phyloP scores from a whole-genome alignment of 2,329 filamentous ascomycete species.

The Canariomyces notabilis region DNA sequence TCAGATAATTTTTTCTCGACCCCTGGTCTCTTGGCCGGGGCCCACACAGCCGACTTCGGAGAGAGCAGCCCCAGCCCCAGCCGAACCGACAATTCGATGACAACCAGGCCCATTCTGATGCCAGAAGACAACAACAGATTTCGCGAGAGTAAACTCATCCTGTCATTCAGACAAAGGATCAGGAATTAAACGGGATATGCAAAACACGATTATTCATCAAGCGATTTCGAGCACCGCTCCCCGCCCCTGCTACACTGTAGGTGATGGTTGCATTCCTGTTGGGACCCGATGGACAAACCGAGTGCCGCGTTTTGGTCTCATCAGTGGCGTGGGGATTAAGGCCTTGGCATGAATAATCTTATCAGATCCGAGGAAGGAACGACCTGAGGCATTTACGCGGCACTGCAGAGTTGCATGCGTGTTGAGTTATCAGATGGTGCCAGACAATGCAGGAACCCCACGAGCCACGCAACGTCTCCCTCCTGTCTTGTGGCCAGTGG shows the following conservation, averaged over 20 bases:
- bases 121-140: not conserved
- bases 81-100: no score
- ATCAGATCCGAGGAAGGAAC: constrained; percentile 21
- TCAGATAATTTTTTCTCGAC: constrained; percentile 27
- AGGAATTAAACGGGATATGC: not conserved
- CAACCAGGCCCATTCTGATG: not conserved
- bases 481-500: not conserved
- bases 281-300: no score
- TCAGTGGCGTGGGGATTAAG: constrained; percentile 5
- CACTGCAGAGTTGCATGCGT: not conserved
- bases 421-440: constrained; percentile 23
- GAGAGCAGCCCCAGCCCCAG: constrained; percentile 1
- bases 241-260: no score
- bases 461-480: not conserved
- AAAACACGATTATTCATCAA: no score
- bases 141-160: not conserved
- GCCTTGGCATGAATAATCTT: constrained; percentile 26
- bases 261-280: no score
- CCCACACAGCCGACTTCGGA: constrained; percentile 25
- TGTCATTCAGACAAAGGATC: not conserved
- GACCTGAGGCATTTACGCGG: constrained; percentile 21
- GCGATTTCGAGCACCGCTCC: no score
- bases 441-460: constrained; percentile 5
- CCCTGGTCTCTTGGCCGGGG: constrained; percentile 6
- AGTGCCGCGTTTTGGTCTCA: no score